Evolutionary conservation across 129 eudicot species (phyloP).

Genomic region (Flaveria trinervia): DNA sequence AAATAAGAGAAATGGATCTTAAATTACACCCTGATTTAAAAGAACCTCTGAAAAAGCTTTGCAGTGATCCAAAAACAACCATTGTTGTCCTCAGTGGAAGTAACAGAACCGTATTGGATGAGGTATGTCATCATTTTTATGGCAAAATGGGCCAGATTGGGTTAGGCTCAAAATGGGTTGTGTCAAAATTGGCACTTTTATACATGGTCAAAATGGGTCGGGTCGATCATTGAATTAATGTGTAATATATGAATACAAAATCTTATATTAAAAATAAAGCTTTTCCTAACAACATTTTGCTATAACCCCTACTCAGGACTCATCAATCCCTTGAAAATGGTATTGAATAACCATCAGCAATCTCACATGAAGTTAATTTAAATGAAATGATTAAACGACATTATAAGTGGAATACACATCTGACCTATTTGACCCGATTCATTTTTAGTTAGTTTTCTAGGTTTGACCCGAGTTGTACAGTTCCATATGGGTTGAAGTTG

Average conservation of each 20-base stretch:
- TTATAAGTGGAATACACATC: background rate
- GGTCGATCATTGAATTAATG: too few relatives aligned
- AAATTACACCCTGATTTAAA: constrained; percentile 85
- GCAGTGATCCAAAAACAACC: constrained; percentile 84
- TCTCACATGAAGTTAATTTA: too few relatives aligned
- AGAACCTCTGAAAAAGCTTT: constrained; percentile 55
- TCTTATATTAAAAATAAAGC: too few relatives aligned
- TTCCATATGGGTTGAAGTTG: background rate
- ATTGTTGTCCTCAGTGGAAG: constrained; percentile 92
- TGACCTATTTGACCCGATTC: background rate
- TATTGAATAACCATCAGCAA: too few relatives aligned
- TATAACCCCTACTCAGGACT: too few relatives aligned
- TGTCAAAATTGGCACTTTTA: background rate
- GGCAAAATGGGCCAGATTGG: background rate
- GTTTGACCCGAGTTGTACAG: background rate
- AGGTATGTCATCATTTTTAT: constrained; percentile 40
- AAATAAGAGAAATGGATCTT: constrained; percentile 86
- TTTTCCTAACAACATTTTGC: too few relatives aligned
- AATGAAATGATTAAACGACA: too few relatives aligned
- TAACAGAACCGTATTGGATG: constrained; percentile 67
- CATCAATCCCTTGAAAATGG: too few relatives aligned
- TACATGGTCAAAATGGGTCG: background rate
- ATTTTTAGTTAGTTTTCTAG: background rate
- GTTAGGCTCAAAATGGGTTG: background rate
- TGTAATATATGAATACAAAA: too few relatives aligned